A percentile compares a stretch with the other conserved stretches of the same genome.
Conservation (phyloP, 371 early-diverging fungal genomes). For the Circinella minor region DNA sequence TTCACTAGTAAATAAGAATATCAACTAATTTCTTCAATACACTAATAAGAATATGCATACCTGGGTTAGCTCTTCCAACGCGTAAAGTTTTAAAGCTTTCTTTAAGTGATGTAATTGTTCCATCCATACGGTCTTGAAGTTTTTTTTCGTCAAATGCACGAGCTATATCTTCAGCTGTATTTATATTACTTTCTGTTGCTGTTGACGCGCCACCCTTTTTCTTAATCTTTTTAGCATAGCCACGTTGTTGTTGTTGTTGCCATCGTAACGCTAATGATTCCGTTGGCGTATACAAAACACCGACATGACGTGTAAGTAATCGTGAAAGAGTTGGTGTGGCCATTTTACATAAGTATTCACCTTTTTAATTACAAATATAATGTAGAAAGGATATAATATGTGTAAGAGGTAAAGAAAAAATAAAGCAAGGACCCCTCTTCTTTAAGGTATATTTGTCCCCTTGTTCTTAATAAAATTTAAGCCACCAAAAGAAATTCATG, state of each 20-base stretch:
- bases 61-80: conserved; percentile 80
- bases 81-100: conserved; percentile 70
- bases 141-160: conserved; percentile 48
- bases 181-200: conserved; percentile 32
- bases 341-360: too few species aligned
- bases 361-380: too few species aligned
- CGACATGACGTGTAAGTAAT: conserved; percentile 7
- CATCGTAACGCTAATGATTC: not conserved
- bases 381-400: too few species aligned
- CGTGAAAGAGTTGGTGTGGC: not conserved
- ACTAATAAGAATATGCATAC: conserved; percentile 28
- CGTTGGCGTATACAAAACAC: not conserved
- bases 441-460: too few species aligned
- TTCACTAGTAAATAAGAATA: not conserved
- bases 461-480: too few species aligned
- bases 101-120: conserved; percentile 55
- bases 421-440: too few species aligned
- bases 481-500: too few species aligned
- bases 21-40: not conserved
- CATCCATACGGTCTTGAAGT: conserved; percentile 49
- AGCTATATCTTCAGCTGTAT: conserved; percentile 23
- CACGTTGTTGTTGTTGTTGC: conserved; percentile 17
- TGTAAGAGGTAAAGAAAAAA: too few species aligned
- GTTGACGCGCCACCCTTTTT: conserved; percentile 30
- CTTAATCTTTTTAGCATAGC: conserved; percentile 48